Base-by-base conservation (phyloP, 2,329 filamentous ascomycete genomes). In the Hymenoscyphus repandus region DNA sequence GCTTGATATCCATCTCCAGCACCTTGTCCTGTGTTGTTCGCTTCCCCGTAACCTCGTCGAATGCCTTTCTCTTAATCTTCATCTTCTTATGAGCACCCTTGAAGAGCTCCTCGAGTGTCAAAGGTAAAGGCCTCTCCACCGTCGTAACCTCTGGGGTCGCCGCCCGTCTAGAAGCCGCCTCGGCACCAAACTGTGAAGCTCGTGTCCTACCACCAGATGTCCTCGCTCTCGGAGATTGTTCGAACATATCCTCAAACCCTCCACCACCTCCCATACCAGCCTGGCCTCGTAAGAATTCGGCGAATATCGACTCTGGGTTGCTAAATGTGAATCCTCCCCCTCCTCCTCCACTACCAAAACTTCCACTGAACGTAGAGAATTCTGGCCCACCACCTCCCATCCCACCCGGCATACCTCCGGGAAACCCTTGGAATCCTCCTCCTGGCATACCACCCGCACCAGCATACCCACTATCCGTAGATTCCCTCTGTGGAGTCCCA, bases 21-120 rank as follows among this genome's bases (percentile, higher is more conserved):
- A 96, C 89, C 64, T 91, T 88, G 62, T 99, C 93, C 54, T 91
- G 88, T 2, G 85, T 86, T 39, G 82, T 88, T 61, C 90, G 83
- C 74, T 95, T 96, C 51, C 90, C 90, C 0, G 78, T 84, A 17
- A 84, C 72, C 36, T 74, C 76, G 68, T 99, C 93, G 68, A 89
- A 97, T 15, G 86, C 90, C 81, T 97, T 97, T 64, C 92, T 82
- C 76, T 96, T 96, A 58, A 97, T 95, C 74, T 93, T 95, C 79
- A 99, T 90, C 78, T 95, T 96, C 80, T 99, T 99, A 44, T 86
- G 90, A 33, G 83, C 82, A 37, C 93, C 93, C 22, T 79, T 84
- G 73, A 82, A 97, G 55, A 97, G 72, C 64, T 99, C 93, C 69
- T 99, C 93, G 32, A 99, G 73, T 2, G 86, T 82, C 18, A 99